Conservation (phyloP, 177 flowering plant species). For the Vitis hybrid region DNA sequence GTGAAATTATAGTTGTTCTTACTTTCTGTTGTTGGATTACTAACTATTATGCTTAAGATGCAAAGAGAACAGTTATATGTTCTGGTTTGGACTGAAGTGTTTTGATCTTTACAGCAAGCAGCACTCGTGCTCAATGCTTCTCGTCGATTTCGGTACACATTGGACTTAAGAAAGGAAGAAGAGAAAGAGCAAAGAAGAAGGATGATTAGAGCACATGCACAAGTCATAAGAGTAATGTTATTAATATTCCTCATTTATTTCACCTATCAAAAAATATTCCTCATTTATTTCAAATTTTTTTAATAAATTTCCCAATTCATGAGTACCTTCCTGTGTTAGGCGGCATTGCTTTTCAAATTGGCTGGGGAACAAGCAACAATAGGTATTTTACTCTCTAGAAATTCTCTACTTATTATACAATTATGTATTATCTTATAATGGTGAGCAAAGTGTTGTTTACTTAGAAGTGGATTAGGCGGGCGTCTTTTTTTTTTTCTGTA, state of each 20-base stretch:
- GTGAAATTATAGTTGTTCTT: too few species aligned
- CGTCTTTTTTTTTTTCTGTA: too few species aligned
- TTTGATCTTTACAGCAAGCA: conserved; percentile 63
- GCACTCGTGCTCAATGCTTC: conserved; percentile 97
- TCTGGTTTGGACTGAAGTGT: too few species aligned
- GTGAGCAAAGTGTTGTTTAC: too few species aligned
- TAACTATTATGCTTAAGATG: too few species aligned
- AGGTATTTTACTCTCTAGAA: too few species aligned
- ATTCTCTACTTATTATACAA: too few species aligned
- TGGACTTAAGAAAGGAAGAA: conserved; percentile 85
- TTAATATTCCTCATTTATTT: too few species aligned
- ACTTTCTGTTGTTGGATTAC: too few species aligned
- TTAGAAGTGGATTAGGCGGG: too few species aligned
- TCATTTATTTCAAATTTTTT: background rate
- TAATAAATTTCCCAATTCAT: conserved; percentile 7
- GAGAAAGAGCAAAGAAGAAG: conserved; percentile 62
- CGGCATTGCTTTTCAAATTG: conserved; percentile 77
- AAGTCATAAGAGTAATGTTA: conserved; percentile 46
- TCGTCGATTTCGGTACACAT: conserved; percentile 90
- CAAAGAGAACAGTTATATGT: too few species aligned
- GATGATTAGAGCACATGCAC: conserved; percentile 87
- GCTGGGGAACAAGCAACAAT: conserved; percentile 39
- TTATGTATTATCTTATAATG: too few species aligned
- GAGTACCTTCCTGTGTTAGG: conserved; percentile 40
- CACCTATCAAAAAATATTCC: background rate